phyloP scores from a whole-genome alignment of 176 grass and related monocot species.

The Hsuehochloa calcarea region DNA sequence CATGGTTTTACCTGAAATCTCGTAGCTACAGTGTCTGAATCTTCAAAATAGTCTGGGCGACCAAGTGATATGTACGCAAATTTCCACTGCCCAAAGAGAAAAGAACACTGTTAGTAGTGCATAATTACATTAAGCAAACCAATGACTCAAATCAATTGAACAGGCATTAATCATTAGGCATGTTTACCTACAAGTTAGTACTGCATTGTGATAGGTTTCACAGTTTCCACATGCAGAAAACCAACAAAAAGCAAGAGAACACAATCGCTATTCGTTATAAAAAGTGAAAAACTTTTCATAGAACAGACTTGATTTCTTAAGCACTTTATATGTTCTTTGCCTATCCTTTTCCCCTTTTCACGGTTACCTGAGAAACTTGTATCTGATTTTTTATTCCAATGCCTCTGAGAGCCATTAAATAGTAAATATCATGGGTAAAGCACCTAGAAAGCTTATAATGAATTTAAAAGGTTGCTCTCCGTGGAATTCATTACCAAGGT shows the following conservation, averaged over 20 bases:
- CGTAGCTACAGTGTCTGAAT: conserved; percentile 67
- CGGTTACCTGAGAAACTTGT: not conserved
- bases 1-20: conserved; percentile 76
- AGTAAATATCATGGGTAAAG: not conserved
- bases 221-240: conserved; percentile 16
- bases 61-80: conserved; percentile 96
- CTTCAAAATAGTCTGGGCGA: conserved; percentile 95
- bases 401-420: not conserved
- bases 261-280: not conserved
- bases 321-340: not conserved
- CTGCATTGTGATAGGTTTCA: not conserved
- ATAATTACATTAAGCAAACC: not conserved
- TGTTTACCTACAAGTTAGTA: conserved; percentile 18
- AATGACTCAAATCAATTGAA: not conserved
- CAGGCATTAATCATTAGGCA: not conserved
- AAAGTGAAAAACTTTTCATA: not conserved
- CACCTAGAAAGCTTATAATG: not conserved
- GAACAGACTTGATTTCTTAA: not conserved
- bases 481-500: not conserved
- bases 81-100: conserved; percentile 68
- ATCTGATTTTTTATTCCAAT: not conserved
- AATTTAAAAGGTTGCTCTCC: not conserved
- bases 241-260: not conserved
- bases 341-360: not conserved
- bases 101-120: conserved; percentile 6